These are phyloP conservation scores for Cercophora newfieldiana DNA, from an alignment of 495 filamentous ascomycete species.

Conservation along the genomic window DNA sequence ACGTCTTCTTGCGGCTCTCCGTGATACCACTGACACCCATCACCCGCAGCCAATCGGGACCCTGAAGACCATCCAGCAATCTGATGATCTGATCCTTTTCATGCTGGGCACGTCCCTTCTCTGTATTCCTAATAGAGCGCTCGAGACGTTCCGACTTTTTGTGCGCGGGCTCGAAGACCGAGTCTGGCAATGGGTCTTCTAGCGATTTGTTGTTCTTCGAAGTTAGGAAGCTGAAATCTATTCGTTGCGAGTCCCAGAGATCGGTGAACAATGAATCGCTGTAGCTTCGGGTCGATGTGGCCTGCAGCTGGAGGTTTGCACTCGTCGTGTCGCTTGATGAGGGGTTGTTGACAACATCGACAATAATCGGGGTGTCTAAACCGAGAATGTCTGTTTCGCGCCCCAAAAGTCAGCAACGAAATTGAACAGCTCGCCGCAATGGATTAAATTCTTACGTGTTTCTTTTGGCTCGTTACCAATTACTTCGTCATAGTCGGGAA, in stretches of 20 bases:
- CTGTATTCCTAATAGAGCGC: conserved; percentile 89
- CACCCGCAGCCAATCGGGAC: conserved; percentile 88
- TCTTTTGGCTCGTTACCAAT: conserved; percentile 78
- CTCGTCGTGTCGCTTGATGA: conserved; percentile 23
- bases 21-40: conserved; percentile 91
- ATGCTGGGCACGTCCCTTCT: conserved; percentile 88
- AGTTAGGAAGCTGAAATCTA: conserved; percentile 52
- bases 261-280: conserved; percentile 47
- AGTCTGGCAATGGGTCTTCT: conserved; percentile 70
- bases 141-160: conserved; percentile 81
- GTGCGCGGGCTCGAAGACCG: conserved; percentile 67
- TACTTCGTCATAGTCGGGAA: conserved; percentile 87
- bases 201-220: conserved; percentile 40
- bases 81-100: conserved; percentile 86
- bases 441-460: conserved; percentile 58
- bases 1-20: conserved; percentile 77
- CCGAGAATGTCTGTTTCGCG: conserved; percentile 58
- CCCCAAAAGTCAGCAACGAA: conserved; percentile 35
- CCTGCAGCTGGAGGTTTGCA: not conserved
- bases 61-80: conserved; percentile 79
- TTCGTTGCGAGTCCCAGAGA: conserved; percentile 46
- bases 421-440: not conserved
- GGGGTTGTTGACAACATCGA: conserved; percentile 45
- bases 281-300: conserved; percentile 47
- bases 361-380: conserved; percentile 59